A percentile compares a stretch with the other conserved stretches of the same genome.
Evolutionary conservation across 2,329 filamentous ascomycete species (phyloP).

Genomic region (Dactylonectria macrodidyma): DNA sequence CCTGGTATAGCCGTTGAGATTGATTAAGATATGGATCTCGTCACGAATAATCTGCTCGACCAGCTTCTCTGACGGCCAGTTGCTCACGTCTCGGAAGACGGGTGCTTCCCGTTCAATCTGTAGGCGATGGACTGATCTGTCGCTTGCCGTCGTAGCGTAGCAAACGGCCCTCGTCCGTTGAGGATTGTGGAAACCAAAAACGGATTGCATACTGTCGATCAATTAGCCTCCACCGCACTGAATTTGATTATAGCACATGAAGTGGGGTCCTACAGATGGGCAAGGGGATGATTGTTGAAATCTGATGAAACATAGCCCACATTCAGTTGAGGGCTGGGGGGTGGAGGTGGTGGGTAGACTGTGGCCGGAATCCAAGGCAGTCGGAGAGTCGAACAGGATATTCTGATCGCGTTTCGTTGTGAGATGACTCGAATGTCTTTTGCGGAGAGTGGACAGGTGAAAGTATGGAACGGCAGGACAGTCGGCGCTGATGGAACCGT

Average conservation of each 20-base stretch:
- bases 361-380: constrained; percentile 87
- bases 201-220: constrained; percentile 86
- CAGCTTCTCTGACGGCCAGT: constrained; percentile 87
- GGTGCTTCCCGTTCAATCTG: constrained; percentile 96
- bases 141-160: constrained; percentile 94
- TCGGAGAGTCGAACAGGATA: constrained; percentile 90
- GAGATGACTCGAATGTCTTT: constrained; percentile 95
- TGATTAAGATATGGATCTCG: constrained; percentile 93
- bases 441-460: constrained; percentile 93
- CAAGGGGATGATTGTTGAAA: constrained; percentile 98
- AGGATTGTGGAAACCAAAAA: constrained; percentile 91
- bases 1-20: constrained; percentile 97
- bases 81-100: constrained; percentile 89
- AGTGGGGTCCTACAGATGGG: constrained; percentile 76
- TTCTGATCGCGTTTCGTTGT: constrained; percentile 92
- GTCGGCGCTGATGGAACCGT: constrained; percentile 91
- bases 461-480: constrained; percentile 96
- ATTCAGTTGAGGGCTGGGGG: constrained; percentile 87
- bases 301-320: constrained; percentile 98
- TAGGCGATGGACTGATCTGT: constrained; percentile 88
- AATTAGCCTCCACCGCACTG: not conserved
- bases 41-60: constrained; percentile 90
- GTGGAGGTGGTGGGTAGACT: constrained; percentile 87
- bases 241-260: not conserved
- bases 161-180: constrained; percentile 86